phyloP scores from a whole-genome alignment of 352 stramenopile genomes.

The Peronospora tabacina region DNA sequence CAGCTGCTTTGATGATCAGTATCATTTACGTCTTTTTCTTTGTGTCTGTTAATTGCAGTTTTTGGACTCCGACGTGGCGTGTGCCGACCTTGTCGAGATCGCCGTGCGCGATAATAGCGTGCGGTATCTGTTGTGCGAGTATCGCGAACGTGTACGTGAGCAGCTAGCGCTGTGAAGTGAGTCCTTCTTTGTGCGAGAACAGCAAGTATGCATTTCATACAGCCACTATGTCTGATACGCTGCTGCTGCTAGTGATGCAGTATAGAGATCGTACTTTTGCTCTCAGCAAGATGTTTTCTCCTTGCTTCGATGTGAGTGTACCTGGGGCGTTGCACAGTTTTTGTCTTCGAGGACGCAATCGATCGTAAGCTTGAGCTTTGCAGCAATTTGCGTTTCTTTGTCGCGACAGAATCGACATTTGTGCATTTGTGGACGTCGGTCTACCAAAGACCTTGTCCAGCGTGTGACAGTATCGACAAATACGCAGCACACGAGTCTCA shows the following conservation, averaged over 20 bases:
- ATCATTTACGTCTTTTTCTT: conserved; percentile 4
- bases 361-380: conserved; percentile 43
- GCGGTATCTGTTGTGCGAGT: conserved; percentile 51
- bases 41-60: conserved; percentile 3
- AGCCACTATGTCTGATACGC: neutral
- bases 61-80: conserved; percentile 12
- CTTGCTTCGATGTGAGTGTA: conserved; percentile 17
- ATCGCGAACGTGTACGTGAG: conserved; percentile 41
- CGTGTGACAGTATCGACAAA: conserved; percentile 65
- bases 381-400: conserved; percentile 19
- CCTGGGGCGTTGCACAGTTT: conserved; percentile 43
- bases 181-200: neutral
- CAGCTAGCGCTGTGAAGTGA: conserved; percentile 8
- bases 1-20: neutral
- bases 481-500: conserved; percentile 52
- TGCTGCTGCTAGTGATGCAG: neutral
- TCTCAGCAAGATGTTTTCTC: no score
- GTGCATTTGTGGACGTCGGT: conserved; percentile 22
- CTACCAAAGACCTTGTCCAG: conserved; percentile 51
- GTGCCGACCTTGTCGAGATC: conserved; percentile 43
- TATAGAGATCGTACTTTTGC: no score
- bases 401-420: neutral
- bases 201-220: conserved; percentile 16
- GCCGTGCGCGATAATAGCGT: conserved; percentile 55
- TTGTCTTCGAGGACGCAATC: conserved; percentile 44